These are phyloP conservation scores for Pharnaceum exiguum DNA, from an alignment of 148 eudicot species.

Conservation along the genomic window DNA sequence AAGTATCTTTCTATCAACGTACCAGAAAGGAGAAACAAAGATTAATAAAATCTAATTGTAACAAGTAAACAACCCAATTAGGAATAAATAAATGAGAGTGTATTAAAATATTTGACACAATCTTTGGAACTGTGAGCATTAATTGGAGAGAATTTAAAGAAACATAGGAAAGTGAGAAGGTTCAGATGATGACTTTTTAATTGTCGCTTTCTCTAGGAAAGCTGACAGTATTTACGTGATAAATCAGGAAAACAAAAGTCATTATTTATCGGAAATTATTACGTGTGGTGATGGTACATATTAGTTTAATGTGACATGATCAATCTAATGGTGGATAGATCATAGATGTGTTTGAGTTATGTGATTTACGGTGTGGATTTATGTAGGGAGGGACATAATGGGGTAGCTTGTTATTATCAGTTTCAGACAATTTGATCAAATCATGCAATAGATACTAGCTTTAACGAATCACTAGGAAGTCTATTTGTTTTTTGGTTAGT, in stretches of 20 bases:
- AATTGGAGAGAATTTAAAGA: neutral
- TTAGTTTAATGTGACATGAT: neutral
- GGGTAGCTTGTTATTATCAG: too few species aligned
- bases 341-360: too few species aligned
- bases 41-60: neutral
- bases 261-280: neutral
- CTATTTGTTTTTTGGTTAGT: neutral
- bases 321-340: neutral
- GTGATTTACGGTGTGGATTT: neutral
- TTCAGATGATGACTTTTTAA: conserved; percentile 8
- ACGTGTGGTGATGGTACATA: neutral
- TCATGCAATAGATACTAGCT: neutral
- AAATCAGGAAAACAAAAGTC: neutral
- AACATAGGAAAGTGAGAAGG: neutral
- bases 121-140: conserved; percentile 1
- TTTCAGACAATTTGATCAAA: neutral
- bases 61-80: neutral
- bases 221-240: conserved; percentile 9
- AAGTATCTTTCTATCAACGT: conserved; percentile 17
- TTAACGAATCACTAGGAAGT: conserved; percentile 6
- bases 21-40: conserved; percentile 5
- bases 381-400: too few species aligned
- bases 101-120: neutral
- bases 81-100: too few species aligned
- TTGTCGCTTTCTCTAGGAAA: conserved; percentile 9